Percentiles rank a stretch among this genome's conserved stretches.
These are phyloP conservation scores for Antitrichia curtipendula DNA, from an alignment of 225 moss, liverwort and hornwort species.

Conservation along the genomic window DNA sequence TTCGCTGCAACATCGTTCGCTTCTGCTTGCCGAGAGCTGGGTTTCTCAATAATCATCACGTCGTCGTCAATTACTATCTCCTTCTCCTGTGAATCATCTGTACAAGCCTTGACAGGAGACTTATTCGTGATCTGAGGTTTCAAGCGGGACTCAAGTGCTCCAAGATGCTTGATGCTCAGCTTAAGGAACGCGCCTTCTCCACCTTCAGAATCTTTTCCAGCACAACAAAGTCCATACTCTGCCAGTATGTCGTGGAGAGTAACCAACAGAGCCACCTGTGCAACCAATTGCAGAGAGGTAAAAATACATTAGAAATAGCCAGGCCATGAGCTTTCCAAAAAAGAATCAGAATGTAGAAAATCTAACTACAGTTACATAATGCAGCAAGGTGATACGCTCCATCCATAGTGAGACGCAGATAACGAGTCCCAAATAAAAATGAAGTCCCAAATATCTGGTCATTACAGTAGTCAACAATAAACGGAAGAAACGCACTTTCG, in stretches of 20 bases:
- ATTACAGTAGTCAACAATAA: neutral
- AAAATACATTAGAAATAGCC: neutral
- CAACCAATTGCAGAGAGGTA: neutral
- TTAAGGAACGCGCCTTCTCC: slow-evolving; percentile 92
- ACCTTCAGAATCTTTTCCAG: slow-evolving; percentile 75
- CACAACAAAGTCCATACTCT: slow-evolving; percentile 84
- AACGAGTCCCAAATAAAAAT: neutral
- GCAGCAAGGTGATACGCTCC: neutral
- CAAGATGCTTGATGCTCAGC: slow-evolving; percentile 88
- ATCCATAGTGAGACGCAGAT: neutral
- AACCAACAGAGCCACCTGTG: slow-evolving; percentile 64
- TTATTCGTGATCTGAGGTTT: slow-evolving; percentile 36
- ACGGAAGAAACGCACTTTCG: neutral
- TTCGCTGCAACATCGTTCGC: neutral
- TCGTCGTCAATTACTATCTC: slow-evolving; percentile 50
- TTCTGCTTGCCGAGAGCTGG: slow-evolving; percentile 8
- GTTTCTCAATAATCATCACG: slow-evolving; percentile 46
- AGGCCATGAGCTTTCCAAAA: neutral
- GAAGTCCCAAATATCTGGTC: neutral
- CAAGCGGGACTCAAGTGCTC: slow-evolving; percentile 60
- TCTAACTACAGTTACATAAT: neutral
- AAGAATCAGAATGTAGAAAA: neutral
- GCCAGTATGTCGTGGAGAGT: slow-evolving; percentile 83
- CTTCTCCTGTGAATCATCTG: slow-evolving; percentile 15
- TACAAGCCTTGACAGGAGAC: slow-evolving; percentile 22